Evolutionary conservation across 225 moss, liverwort and hornwort genomes (phyloP), one percentile per base, ranked within the genome.

Genomic region (Sphagnum tenellum): DNA sequence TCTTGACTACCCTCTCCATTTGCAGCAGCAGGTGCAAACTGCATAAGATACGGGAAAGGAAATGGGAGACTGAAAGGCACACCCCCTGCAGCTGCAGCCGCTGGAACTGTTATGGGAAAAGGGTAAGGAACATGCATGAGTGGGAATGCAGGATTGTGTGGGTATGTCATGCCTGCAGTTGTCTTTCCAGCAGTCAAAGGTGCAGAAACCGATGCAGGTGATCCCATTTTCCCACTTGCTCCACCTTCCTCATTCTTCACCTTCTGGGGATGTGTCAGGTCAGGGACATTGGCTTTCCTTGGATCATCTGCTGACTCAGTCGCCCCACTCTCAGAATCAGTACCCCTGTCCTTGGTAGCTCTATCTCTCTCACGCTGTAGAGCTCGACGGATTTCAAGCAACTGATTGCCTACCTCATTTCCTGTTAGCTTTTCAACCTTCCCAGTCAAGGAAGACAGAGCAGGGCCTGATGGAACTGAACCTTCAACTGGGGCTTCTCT

Each of bases 21-120:
- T 3, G 73, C 71, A 7, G 81, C 71, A 72, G 78, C 69, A 5
- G 86, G 79, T 4, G 82, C 73, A 47, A 86, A 81, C 59, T 83
- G 91, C 88, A 86, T 83, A 67, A 87, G 59, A 11, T 83, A 88
- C 45, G 88, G 88, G n/a, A 82, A 89, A 0, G 87, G 84, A 53
- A 84, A 89, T 3, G 89, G 84, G 61, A 89, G 62, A 50, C 65
- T 75, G 67, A 79, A 91, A 2, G 87, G 77, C 51, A 83, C 64
- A 3, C 76, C 75, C 56, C 77, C 83, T 2, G 76, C 69, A 49
- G 63, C 74, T 45, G 69, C 77, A 54, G 75, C 78, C 0, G 80
- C 72, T 4, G 82, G 77, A 47, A 85, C 73, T 49, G 82, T 62
- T 3, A 89, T 61, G 8, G 81, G 81, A 64, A 88, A 82, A 4